phyloP scores from a whole-genome alignment of 1,284 basidiomycete genomes.

The Microbotryum lychnidis-dioicae region DNA sequence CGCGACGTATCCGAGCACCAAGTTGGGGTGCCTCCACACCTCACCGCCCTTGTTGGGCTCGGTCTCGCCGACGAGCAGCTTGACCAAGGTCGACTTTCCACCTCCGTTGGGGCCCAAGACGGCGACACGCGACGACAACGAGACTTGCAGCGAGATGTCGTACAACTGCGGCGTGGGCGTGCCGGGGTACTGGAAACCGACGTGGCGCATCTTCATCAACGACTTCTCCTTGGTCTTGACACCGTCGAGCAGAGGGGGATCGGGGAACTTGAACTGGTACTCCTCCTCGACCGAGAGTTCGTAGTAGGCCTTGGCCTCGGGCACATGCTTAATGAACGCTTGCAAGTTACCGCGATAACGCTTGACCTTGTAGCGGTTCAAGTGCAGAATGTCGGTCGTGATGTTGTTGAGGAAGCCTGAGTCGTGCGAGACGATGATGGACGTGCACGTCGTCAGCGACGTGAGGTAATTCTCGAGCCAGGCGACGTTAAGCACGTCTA shows the following conservation, averaged over 20 bases:
- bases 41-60: conserved; percentile 94
- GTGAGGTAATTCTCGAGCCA: conserved; percentile 96
- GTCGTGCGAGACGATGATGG: conserved; percentile 66
- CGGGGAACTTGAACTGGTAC: conserved; percentile 93
- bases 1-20: conserved; percentile 97
- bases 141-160: conserved; percentile 93
- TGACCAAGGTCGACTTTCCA: conserved; percentile 97
- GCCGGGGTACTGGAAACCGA: conserved; percentile 91
- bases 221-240: conserved; percentile 99
- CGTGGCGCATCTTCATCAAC: conserved; percentile 93
- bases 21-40: conserved; percentile 98
- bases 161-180: conserved; percentile 78
- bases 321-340: conserved; percentile 85
- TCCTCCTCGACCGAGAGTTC: conserved; percentile 73
- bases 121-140: conserved; percentile 92
- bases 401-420: conserved; percentile 98
- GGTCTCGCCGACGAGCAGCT: conserved; percentile 94
- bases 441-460: conserved; percentile 80
- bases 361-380: conserved; percentile 98
- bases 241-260: conserved; percentile 93
- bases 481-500: conserved; percentile 92
- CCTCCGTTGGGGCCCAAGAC: conserved; percentile 95
- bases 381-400: conserved; percentile 95
- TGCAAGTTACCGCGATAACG: conserved; percentile 97
- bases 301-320: conserved; percentile 98